phyloP scores from a whole-genome alignment of 2,329 filamentous ascomycete species.

The Microdochium paspali region DNA sequence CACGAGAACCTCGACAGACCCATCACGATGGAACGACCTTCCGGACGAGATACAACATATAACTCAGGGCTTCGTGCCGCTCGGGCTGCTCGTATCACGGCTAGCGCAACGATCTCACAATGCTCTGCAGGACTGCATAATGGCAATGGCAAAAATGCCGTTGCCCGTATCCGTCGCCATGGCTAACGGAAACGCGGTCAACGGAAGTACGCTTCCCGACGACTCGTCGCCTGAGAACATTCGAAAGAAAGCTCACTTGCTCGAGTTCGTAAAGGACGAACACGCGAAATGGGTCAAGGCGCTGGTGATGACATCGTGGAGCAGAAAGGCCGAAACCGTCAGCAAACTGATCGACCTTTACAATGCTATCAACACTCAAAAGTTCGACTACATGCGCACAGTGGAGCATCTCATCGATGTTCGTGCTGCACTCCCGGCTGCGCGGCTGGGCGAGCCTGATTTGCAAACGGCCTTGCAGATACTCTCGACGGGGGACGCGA shows the following conservation, averaged over 20 bases:
- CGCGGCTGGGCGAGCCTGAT: slow-evolving; percentile 81
- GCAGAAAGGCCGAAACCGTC: slow-evolving; percentile 66
- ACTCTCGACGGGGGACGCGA: slow-evolving; percentile 66
- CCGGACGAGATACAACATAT: slow-evolving; percentile 62
- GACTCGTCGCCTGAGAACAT: slow-evolving; percentile 57
- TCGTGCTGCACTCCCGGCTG: slow-evolving; percentile 62
- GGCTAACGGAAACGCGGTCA: slow-evolving; percentile 40
- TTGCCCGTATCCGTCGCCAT: slow-evolving; percentile 33
- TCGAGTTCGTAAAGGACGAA: slow-evolving; percentile 71
- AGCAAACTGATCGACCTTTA: slow-evolving; percentile 84
- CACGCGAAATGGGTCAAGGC: slow-evolving; percentile 90
- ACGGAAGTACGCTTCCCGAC: slow-evolving; percentile 28
- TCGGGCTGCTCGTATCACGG: slow-evolving; percentile 66
- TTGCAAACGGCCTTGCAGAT: slow-evolving; percentile 82
- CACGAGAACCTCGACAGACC: slow-evolving; percentile 14
- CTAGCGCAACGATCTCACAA: slow-evolving; percentile 79
- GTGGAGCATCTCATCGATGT: slow-evolving; percentile 40
- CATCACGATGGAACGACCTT: slow-evolving; percentile 43
- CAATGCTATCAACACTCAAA: slow-evolving; percentile 58
- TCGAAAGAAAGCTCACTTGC: slow-evolving; percentile 63
- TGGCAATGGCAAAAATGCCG: slow-evolving; percentile 60
- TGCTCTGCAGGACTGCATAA: slow-evolving; percentile 60
- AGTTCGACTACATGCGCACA: slow-evolving; percentile 45
- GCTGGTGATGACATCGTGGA: slow-evolving; percentile 86
- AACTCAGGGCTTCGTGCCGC: slow-evolving; percentile 64